Percentiles rank a stretch among this genome's conserved stretches.
phyloP scores from a whole-genome alignment of 163 green algal species.

The Scenedesmus sp. region DNA sequence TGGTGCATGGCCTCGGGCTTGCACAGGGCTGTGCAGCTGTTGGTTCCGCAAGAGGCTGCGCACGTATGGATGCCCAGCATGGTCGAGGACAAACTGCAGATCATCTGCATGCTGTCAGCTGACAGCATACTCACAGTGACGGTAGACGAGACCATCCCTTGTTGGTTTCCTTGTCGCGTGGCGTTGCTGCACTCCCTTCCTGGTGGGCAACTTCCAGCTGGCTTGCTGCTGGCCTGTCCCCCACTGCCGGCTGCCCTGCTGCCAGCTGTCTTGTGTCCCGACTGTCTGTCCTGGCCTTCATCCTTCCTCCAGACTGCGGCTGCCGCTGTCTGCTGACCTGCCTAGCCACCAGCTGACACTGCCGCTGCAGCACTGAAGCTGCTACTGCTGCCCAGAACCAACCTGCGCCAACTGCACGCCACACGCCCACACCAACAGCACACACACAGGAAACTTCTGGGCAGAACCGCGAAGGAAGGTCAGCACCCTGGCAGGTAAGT shows the following conservation, averaged over 20 bases:
- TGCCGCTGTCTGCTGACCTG: no score
- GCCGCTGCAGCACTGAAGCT: background rate
- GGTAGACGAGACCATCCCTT: background rate
- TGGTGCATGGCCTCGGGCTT: background rate
- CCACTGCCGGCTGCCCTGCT: background rate
- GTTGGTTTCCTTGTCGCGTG: background rate
- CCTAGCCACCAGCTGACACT: background rate
- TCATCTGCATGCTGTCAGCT: background rate
- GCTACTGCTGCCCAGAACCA: background rate
- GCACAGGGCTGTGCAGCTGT: background rate
- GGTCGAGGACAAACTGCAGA: background rate
- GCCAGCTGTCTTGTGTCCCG: background rate
- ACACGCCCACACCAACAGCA: slow-evolving; percentile 3
- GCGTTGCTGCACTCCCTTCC: background rate
- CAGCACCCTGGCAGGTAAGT: background rate
- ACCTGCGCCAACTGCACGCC: background rate
- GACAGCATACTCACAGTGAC: background rate
- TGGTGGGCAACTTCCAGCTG: background rate
- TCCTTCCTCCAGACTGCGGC: background rate
- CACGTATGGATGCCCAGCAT: background rate
- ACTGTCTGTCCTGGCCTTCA: background rate
- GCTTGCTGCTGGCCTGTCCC: background rate
- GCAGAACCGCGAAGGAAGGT: background rate
- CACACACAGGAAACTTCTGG: background rate
- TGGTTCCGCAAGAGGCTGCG: background rate